Base-by-base conservation (phyloP, 1,139 yeast species). In the Saccharomyces hybrid region DNA sequence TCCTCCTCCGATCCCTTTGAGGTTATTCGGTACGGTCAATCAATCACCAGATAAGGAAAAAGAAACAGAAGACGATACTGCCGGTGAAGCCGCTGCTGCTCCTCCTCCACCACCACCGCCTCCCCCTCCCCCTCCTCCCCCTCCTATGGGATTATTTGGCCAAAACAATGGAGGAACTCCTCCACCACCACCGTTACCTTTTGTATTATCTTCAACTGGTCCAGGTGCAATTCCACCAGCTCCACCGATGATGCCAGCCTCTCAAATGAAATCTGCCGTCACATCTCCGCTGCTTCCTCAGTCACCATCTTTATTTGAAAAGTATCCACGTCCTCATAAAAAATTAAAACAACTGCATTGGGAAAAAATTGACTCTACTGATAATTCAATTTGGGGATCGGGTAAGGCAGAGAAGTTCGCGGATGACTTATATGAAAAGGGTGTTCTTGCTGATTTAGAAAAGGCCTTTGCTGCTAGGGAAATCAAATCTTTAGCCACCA, bases 311-410 rank as follows among this genome's bases (percentile, higher is more conserved):
- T 76, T 82, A 51, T 81, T 81, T 62, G 88, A 82, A 52, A 75
- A 75, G 52, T 79, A 80, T 61, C 91, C 91, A 49, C 77, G 91
- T 63, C 91, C 95, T 26, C 84, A 84, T 73, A 82, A 79, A 72
- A 85, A 84, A 75, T 75, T 86, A 70, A 86, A 86, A 66, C 95
- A 86, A 68, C 74, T 86, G 60, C 95, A 87, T 64, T 87, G 95
- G 95, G 95, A 87, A 61, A 86, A 85, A 64, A 74, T 86, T 55
- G 93, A 86, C 38, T 69, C 72, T 46, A 77, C 85, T 2, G 79
- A 77, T 41, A 79, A 81, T 56, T 84, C 93, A 0, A 83, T 86
- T 67, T 86, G 95, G 95, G 76, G 76, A 49, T 65, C 71, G 8
- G 69, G 74, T 55, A 72, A 75, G 7, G 77, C 80, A 2, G 76